Evolutionary conservation across 768 basidiomycete genomes (phyloP), one percentile per base, ranked within the genome.

Genomic region (Panellus pusillus): DNA sequence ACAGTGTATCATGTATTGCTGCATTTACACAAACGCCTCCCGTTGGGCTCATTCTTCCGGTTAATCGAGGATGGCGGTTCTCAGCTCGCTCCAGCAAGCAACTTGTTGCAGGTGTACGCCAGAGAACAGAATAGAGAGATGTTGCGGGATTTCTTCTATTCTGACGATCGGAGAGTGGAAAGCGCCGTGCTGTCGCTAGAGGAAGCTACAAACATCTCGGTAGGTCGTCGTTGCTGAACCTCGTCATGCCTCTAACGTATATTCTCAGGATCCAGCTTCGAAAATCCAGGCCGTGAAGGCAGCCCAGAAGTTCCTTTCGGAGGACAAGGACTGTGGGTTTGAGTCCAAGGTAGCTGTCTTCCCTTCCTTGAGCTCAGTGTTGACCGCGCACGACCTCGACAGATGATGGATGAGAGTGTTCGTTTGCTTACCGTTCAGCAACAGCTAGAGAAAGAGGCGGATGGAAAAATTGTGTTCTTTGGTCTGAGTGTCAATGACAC

Each of bases 121-220:
- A 75, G 89, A 36, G 91, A 94, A 66, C 93, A 93, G 63, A 90
- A 96, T 66, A 77, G 89, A 46, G 91, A 92, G 58, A 89, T 98
- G 83, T 74, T 98, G 7, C 79, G 93, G 14, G 94, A 99, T 67
- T 98, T 95, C 71, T 98, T 94, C 69, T 99, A 96, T 65, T 96
- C 96, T 32, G 97, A 99, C 63, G 97, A 98, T 70, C 78, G 97
- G 49, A 80, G 95, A 42, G 87, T 92, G 13, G 97, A 98, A 66
- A 96, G 89, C 69, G 97, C 94, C 0, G 80, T 89, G n/a, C 72
- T 98, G 3, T 88, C 83, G 35, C 71, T 99, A 18, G 91, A 91
- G 40, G 97, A 98, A 68, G 88, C 92, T 7, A 74, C 78, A 3
- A 71, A 71, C 18, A 84, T 87, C 69, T 68, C 70, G 62, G 94